These are phyloP conservation scores for Taphrina confusa DNA, from an alignment of 1,139 yeast genomes.

Conservation along the genomic window DNA sequence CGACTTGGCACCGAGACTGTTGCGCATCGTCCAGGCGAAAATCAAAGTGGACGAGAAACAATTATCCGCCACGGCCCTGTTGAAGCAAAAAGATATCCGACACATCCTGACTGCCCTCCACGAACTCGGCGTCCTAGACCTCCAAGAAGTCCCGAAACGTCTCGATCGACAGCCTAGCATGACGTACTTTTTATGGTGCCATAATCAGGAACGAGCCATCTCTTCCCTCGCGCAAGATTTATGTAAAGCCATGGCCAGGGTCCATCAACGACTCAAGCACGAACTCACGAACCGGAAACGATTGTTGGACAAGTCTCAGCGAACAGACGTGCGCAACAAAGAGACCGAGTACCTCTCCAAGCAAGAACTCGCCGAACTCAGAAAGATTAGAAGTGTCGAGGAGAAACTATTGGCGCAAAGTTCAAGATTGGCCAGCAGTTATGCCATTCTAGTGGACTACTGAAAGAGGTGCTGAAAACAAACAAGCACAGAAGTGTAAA, in stretches of 20 bases:
- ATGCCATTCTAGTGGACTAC: conserved; percentile 12
- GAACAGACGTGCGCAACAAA: conserved; percentile 25
- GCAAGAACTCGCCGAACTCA: conserved; percentile 21
- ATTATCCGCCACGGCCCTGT: conserved; percentile 55
- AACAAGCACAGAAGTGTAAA: too few relatives aligned
- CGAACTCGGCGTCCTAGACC: conserved; percentile 49
- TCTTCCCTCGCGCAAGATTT: conserved; percentile 54
- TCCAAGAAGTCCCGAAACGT: conserved; percentile 89
- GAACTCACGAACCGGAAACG: conserved; percentile 5
- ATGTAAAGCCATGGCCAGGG: conserved; percentile 25
- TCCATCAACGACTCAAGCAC: conserved; percentile 25
- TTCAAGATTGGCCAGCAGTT: conserved; percentile 10
- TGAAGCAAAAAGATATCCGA: conserved; percentile 76
- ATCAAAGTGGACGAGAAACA: conserved; percentile 81
- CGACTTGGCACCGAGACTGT: conserved; percentile 60
- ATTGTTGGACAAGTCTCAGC: conserved; percentile 25
- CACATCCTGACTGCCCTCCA: conserved; percentile 49
- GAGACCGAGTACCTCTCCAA: conserved; percentile 24
- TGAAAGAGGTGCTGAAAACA: too few relatives aligned
- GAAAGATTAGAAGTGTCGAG: conserved; percentile 26
- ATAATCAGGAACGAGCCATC: conserved; percentile 58
- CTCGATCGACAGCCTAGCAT: conserved; percentile 90
- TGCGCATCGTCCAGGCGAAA: conserved; percentile 66
- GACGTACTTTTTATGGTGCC: conserved; percentile 79
- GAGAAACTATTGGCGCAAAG: conserved; percentile 21